Conservation (phyloP, 2,329 filamentous ascomycete species). For the Epichloe coenophiala region DNA sequence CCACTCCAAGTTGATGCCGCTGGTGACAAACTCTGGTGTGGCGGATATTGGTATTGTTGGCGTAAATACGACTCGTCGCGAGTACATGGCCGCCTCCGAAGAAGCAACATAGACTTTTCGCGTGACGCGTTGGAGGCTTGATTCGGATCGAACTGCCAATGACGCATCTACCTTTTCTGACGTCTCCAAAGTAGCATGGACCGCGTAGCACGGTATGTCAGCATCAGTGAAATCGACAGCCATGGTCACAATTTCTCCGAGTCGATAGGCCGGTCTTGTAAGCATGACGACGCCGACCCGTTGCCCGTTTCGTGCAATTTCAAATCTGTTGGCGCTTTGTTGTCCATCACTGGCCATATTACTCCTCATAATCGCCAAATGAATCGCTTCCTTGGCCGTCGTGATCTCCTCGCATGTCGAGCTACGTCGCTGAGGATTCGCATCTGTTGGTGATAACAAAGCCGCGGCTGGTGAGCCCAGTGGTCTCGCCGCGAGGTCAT, state of each 20-base stretch:
- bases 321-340: conserved; percentile 82
- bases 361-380: conserved; percentile 77
- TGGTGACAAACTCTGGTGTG: conserved; percentile 87
- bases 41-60: conserved; percentile 72
- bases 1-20: conserved; percentile 78
- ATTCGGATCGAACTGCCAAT: conserved; percentile 71
- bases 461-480: conserved; percentile 40
- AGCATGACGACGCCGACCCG: conserved; percentile 86
- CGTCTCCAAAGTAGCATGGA: conserved; percentile 76
- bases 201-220: conserved; percentile 70
- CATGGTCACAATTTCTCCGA: conserved; percentile 77
- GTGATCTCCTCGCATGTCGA: conserved; percentile 42
- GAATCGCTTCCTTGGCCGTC: conserved; percentile 72
- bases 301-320: conserved; percentile 83
- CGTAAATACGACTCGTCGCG: conserved; percentile 64
- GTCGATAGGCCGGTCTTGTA: conserved; percentile 72
- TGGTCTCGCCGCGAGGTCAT: conserved; percentile 53
- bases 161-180: conserved; percentile 68
- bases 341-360: conserved; percentile 54
- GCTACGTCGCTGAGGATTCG: conserved; percentile 38
- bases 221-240: conserved; percentile 72
- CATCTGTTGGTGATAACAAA: conserved; percentile 59
- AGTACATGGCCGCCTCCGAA: conserved; percentile 73
- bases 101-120: conserved; percentile 65
- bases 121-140: conserved; percentile 77